Conservation (phyloP, 2,329 filamentous ascomycete genomes). For the Fusarium cyanostomum region DNA sequence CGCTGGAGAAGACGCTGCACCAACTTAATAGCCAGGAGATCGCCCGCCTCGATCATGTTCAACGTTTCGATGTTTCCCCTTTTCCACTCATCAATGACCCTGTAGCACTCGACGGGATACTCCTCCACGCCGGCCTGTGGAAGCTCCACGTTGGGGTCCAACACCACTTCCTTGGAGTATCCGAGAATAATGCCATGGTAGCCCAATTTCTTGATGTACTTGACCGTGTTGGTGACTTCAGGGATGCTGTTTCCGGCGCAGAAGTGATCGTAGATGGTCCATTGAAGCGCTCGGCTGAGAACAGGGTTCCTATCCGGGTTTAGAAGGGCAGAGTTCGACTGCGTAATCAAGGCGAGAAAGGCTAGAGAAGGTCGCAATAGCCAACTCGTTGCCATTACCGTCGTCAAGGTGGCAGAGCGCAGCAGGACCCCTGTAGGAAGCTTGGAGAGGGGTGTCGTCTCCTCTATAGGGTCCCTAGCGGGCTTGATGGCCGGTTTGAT, state of each 20-base stretch:
- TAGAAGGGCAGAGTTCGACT: slow-evolving; percentile 47
- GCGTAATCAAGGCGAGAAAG: slow-evolving; percentile 36
- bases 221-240: slow-evolving; percentile 57
- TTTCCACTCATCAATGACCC: slow-evolving; percentile 56
- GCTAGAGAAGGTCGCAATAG: slow-evolving; percentile 40
- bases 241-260: slow-evolving; percentile 61
- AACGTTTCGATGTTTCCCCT: slow-evolving; percentile 63
- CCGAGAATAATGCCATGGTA: slow-evolving; percentile 63
- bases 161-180: slow-evolving; percentile 60
- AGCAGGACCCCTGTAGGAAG: slow-evolving; percentile 37
- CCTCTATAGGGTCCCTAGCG: neutral
- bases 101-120: slow-evolving; percentile 27
- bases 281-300: slow-evolving; percentile 55
- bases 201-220: slow-evolving; percentile 57
- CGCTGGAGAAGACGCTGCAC: neutral
- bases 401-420: slow-evolving; percentile 41
- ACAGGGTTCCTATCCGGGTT: slow-evolving; percentile 55
- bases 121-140: slow-evolving; percentile 1
- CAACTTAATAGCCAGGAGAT: slow-evolving; percentile 69
- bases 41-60: slow-evolving; percentile 58
- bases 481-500: slow-evolving; percentile 15
- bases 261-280: slow-evolving; percentile 64
- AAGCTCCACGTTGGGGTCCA: slow-evolving; percentile 43
- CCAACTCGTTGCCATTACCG: slow-evolving; percentile 41
- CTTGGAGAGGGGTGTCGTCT: slow-evolving; percentile 26